A percentile compares a stretch with the other conserved stretches of the same genome.
phyloP scores from a whole-genome alignment of 1,284 basidiomycete genomes.

The Cystobasidium pallidum region DNA sequence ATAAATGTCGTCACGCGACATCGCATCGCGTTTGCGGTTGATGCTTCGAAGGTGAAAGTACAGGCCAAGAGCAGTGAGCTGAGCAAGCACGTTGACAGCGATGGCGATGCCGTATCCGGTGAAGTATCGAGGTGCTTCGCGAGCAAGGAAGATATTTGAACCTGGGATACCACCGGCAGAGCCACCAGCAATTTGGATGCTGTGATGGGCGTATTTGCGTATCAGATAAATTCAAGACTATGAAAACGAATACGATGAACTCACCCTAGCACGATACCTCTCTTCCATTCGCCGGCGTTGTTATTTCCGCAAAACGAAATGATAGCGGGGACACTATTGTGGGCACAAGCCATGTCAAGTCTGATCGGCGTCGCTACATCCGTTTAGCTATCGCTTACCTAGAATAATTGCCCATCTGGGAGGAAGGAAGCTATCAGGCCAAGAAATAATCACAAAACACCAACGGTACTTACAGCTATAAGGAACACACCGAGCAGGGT shows the following conservation, averaged over 20 bases:
- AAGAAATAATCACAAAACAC: too few species aligned
- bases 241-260: neutral
- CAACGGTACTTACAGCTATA: conserved; percentile 9
- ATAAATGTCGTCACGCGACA: conserved; percentile 26
- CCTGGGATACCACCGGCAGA: conserved; percentile 25
- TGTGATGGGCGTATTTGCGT: neutral
- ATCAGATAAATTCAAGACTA: neutral
- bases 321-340: conserved; percentile 11
- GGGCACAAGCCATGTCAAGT: neutral
- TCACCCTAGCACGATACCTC: conserved; percentile 34
- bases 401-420: conserved; percentile 29
- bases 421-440: too few species aligned
- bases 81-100: conserved; percentile 13
- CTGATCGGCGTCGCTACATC: neutral
- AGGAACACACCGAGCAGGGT: conserved; percentile 25
- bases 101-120: conserved; percentile 32
- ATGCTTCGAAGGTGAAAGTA: conserved; percentile 21
- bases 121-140: conserved; percentile 32
- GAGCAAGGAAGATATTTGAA: conserved; percentile 20
- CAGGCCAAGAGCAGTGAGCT: conserved; percentile 11
- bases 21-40: conserved; percentile 22
- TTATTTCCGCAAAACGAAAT: conserved; percentile 16
- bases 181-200: conserved; percentile 15
- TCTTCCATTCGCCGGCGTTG: conserved; percentile 28
- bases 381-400: neutral